Base-by-base conservation (phyloP, 2,329 filamentous ascomycete species). In the Ceratocystis ficicola region DNA sequence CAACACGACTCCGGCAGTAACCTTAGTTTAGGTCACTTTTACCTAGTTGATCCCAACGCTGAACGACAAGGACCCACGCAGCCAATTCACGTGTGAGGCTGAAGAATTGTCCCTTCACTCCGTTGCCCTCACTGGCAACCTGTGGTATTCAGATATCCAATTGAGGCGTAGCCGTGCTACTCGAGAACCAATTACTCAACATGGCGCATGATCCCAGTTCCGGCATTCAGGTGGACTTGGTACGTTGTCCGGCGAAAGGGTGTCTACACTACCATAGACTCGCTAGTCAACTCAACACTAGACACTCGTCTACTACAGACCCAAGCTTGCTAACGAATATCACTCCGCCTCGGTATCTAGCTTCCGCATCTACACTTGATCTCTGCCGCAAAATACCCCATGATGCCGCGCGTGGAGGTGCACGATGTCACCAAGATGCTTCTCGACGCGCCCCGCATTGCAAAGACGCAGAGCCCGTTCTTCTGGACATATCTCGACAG, bases 401-500 rank as follows among this genome's bases (percentile, higher is more conserved):
- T 83, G 68, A 84, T 88, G 72, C 84, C 85, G 63, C 82, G 84
- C 64, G 80, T 95, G 70, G 84, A 87, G 70, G 80, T 89, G 36
- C 83, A 88, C 67, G 88, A 92, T 70, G 89, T 93, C 30, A 87
- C 90, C 68, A 86, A 89, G 72, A 93, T 90, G 81, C 83, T 97
- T 68, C 81, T 92, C 73, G 84, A 86, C 72, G 92, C 91, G 48
- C 90, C 92, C 7, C 87, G 89, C 73, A 88, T 96, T 69, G 88
- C 92, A 70, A 89, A 90, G 75, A 88, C 95, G 72, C 81, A 86
- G 69, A 87, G 91, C 62, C 85, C 93, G 2, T 92, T 99, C 81
- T 89, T 87, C 76, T 99, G 93, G 93, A 92, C 88, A 59, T 96
- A 93, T 74, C 83, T 97, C 66, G 86, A 94, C 71, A 83, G 85